A percentile compares a stretch with the other conserved stretches of the same genome.
Conservation (phyloP, 331 rosid species). For the Phaseolus coccineus region DNA sequence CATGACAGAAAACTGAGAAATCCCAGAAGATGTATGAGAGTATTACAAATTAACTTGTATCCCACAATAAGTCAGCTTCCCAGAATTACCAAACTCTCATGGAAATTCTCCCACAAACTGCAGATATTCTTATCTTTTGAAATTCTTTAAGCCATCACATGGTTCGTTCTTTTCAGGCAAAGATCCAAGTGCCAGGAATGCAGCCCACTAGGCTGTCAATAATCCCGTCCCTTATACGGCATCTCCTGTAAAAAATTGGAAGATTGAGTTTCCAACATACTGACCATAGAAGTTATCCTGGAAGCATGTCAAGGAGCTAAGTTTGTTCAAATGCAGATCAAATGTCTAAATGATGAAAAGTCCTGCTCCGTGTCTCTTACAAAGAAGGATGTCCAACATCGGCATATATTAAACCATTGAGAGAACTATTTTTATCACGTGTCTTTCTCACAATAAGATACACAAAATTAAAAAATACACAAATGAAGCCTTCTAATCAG, state of each 20-base stretch:
- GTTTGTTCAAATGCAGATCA: constrained; percentile 36
- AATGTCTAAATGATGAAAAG: constrained; percentile 5
- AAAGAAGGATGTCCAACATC: constrained; percentile 33
- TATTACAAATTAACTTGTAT: constrained; percentile 37
- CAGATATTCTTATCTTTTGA: constrained; percentile 29
- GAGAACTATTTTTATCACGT: constrained; percentile 15
- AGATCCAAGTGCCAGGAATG: constrained; percentile 43
- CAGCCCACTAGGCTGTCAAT: constrained; percentile 53
- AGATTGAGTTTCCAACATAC: constrained; percentile 27
- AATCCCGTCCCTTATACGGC: constrained; percentile 83
- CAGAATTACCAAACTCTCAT: background rate
- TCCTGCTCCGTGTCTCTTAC: constrained; percentile 4
- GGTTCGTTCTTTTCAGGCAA: constrained; percentile 56
- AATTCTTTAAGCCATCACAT: constrained; percentile 37
- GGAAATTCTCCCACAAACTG: constrained; percentile 36
- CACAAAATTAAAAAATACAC: constrained; percentile 14
- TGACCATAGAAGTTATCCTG: background rate
- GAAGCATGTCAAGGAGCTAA: constrained; percentile 15
- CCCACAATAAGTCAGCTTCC: constrained; percentile 41
- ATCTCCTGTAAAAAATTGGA: constrained; percentile 65
- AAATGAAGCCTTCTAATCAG: constrained; percentile 22
- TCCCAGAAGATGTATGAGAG: constrained; percentile 37
- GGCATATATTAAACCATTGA: background rate
- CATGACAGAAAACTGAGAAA: constrained; percentile 43
- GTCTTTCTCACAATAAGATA: constrained; percentile 2